Conservation (phyloP, 176 grass and related monocot species). For the Musa troglodytarum region DNA sequence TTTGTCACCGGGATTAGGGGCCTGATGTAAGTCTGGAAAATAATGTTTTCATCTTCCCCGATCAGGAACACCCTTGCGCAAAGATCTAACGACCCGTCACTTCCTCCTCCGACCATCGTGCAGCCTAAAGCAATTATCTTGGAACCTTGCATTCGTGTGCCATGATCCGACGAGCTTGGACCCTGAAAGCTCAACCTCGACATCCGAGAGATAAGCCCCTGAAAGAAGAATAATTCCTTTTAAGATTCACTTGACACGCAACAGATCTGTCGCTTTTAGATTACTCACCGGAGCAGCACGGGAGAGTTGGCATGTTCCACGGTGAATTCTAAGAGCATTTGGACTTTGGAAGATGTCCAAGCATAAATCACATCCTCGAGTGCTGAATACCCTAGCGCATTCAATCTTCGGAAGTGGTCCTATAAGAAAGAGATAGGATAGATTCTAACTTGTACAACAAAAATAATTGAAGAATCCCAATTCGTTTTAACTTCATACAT, state of each 20-base stretch:
- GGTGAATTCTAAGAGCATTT: constrained; percentile 50
- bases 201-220: constrained; percentile 30
- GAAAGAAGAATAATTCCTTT: not conserved
- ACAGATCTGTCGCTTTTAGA: no score
- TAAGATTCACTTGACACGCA: no score
- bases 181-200: constrained; percentile 36
- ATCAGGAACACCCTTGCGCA: constrained; percentile 58
- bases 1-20: constrained; percentile 53
- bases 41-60: constrained; percentile 62
- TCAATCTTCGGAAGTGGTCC: constrained; percentile 79
- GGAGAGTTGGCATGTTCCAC: constrained; percentile 56
- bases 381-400: constrained; percentile 54
- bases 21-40: constrained; percentile 74
- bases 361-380: constrained; percentile 64
- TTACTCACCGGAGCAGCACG: constrained; percentile 40
- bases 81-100: constrained; percentile 58
- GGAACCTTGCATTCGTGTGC: constrained; percentile 1
- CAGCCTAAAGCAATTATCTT: constrained; percentile 56
- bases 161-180: not conserved
- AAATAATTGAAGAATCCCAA: no score
- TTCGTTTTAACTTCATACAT: not conserved
- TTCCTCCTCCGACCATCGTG: constrained; percentile 76
- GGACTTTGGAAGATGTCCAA: constrained; percentile 58
- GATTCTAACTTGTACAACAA: not conserved
- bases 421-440: constrained; percentile 1